Conservation (phyloP, 768 basidiomycete species). For the Tricholoma sp. region DNA sequence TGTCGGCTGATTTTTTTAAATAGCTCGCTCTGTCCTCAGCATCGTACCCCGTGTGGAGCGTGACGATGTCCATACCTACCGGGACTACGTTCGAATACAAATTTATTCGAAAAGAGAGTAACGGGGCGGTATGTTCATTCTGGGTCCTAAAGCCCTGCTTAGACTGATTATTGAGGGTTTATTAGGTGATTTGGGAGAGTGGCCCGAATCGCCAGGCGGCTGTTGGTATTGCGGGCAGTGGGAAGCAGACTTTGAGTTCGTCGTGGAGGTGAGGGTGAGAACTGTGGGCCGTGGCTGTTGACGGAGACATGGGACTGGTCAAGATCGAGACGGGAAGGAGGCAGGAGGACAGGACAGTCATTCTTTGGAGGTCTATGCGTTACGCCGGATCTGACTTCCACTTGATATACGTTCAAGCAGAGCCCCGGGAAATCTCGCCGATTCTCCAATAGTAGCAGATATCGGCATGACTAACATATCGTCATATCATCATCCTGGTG, state of each 20-base stretch:
- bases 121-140: conserved; percentile 39
- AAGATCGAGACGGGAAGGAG: too few species aligned
- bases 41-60: conserved; percentile 50
- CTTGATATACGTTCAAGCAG: too few species aligned
- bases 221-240: conserved; percentile 31
- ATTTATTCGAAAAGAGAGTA: conserved; percentile 51
- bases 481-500: too few species aligned
- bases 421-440: too few species aligned
- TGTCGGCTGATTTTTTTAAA: too few species aligned
- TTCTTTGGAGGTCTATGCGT: too few species aligned
- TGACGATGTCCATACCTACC: conserved; percentile 44
- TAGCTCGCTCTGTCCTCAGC: conserved; percentile 50
- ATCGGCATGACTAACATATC: too few species aligned
- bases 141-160: neutral
- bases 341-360: too few species aligned
- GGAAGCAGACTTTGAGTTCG: conserved; percentile 30
- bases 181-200: conserved; percentile 56
- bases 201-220: conserved; percentile 52
- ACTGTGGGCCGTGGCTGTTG: too few species aligned
- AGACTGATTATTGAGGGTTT: neutral
- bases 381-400: too few species aligned
- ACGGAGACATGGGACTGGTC: too few species aligned
- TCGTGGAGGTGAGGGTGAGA: conserved; percentile 34
- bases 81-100: conserved; percentile 52
- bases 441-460: too few species aligned